Base-by-base conservation (phyloP, 1,284 basidiomycete genomes). In the Marasmius fiardii region DNA sequence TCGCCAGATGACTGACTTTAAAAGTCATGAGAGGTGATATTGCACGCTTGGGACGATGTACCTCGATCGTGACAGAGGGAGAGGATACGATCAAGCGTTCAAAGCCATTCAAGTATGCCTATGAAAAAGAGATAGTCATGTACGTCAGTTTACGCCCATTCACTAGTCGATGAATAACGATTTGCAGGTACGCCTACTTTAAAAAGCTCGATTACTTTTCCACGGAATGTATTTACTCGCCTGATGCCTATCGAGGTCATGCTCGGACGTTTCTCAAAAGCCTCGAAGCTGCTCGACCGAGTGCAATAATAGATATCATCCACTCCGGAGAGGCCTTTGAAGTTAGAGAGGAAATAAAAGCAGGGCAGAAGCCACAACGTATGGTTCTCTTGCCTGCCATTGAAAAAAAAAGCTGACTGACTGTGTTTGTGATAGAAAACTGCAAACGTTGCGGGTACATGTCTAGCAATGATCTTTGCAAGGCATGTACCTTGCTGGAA, bases 71-170 rank as follows among this genome's bases (percentile, higher is more conserved):
- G 53, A 95, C 95, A 0, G 87, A 93, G 66, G 91, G 92, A 35
- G 93, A 95, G 69, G 92, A 95, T 66, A 96, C 93, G 0, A 98
- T 99, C 68, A 93, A 88, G 70, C 84, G 97, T 47, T 95, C 92
- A 58, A 99, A 99, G 74, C 96, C 96, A 2, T 99, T 99, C 82
- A 99, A 98, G 72, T 95, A 98, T 66, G 90, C 95, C 0, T 99
- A 99, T 68, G 97, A 99, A 74, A 99, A 99, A 75, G 96, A 99
- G 73, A 99, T 99, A 45, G 96, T 99, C 61, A 98, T 99, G 95
- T 93, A 7, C 7, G 50, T 34, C 24, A 37, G 52, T 37, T 34
- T 41, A 1, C 23, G 34, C 3, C 11, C 21, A 26, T 18, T 14
- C 23, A 57, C 55, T 45, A 47, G 39, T 52, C 59, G 14, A 31